Conservation (phyloP, 1,284 basidiomycete genomes). For the Trichosporon asahii region DNA sequence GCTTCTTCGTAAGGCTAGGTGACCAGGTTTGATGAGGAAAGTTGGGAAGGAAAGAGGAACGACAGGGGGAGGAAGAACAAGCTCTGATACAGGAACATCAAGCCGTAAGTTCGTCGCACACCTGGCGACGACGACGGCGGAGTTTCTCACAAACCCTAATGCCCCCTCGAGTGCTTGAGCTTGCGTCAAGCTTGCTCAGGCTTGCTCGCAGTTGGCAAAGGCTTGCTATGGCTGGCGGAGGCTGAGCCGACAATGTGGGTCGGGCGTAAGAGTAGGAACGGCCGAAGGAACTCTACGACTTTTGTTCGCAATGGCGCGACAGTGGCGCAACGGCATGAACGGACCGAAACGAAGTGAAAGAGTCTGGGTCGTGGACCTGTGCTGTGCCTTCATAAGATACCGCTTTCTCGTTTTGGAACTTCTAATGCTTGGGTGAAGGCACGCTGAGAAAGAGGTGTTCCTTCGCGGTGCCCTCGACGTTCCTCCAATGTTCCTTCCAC, state of each 20-base stretch:
- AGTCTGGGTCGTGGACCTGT: too few species aligned
- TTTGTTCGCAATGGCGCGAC: background rate
- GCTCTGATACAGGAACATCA: background rate
- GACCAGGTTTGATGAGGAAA: too few species aligned
- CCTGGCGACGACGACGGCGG: background rate
- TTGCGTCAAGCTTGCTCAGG: background rate
- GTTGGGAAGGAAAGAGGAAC: background rate
- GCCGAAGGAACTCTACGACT: background rate
- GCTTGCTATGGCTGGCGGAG: background rate
- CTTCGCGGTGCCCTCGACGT: too few species aligned
- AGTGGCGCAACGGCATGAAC: background rate
- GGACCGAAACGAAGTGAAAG: background rate
- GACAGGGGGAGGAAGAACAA: background rate
- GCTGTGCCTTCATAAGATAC: too few species aligned
- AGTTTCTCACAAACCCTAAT: conserved; percentile 2
- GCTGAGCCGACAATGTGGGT: too few species aligned
- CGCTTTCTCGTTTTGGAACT: too few species aligned
- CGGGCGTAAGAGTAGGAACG: background rate
- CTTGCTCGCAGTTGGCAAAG: background rate
- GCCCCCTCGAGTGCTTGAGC: background rate
- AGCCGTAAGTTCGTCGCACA: background rate
- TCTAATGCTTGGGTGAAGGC: too few species aligned
- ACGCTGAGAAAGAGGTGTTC: too few species aligned
- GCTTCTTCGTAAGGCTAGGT: too few species aligned
- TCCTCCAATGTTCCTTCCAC: too few species aligned